Evolutionary conservation across 768 basidiomycete species (phyloP).

Genomic region (Amanita molliuscula): DNA sequence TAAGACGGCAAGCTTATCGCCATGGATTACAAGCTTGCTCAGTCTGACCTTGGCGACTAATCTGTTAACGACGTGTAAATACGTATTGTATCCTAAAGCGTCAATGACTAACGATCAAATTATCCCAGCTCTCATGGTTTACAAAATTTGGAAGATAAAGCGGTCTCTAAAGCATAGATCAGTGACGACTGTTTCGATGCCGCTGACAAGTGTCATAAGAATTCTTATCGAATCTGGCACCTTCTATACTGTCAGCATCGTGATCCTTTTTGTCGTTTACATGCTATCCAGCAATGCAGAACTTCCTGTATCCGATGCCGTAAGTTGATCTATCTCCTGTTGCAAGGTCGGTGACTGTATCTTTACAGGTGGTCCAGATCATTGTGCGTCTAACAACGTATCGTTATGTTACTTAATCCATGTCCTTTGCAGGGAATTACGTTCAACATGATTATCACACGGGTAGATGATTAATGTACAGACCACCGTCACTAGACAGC

Average conservation of each 20-base stretch:
- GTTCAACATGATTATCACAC: slow-evolving; percentile 22
- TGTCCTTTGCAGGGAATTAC: slow-evolving; percentile 16
- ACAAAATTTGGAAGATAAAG: slow-evolving; percentile 25
- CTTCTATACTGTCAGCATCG: slow-evolving; percentile 25
- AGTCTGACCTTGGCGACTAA: slow-evolving; percentile 26
- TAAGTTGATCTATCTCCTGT: slow-evolving; percentile 13
- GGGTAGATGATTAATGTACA: slow-evolving; percentile 21
- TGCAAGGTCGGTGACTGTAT: neutral
- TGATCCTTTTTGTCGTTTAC: slow-evolving; percentile 24
- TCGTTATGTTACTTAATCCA: neutral
- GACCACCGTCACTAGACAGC: slow-evolving; percentile 18
- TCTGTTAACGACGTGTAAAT: slow-evolving; percentile 25
- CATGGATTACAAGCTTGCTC: slow-evolving; percentile 27
- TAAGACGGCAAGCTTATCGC: slow-evolving; percentile 18
- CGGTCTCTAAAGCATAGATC: slow-evolving; percentile 15
- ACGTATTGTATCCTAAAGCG: neutral
- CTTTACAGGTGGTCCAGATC: slow-evolving; percentile 27
- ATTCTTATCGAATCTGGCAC: slow-evolving; percentile 29
- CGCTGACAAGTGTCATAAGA: slow-evolving; percentile 18
- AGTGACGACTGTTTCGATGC: slow-evolving; percentile 11
- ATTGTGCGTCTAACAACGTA: slow-evolving; percentile 17
- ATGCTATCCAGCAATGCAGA: slow-evolving; percentile 25
- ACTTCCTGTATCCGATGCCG: slow-evolving; percentile 27
- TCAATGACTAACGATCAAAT: neutral
- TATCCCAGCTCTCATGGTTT: slow-evolving; percentile 24